A percentile compares a stretch with the other conserved stretches of the same genome.
Evolutionary conservation across 768 basidiomycete genomes (phyloP).

Genomic region (Boletus sp.): DNA sequence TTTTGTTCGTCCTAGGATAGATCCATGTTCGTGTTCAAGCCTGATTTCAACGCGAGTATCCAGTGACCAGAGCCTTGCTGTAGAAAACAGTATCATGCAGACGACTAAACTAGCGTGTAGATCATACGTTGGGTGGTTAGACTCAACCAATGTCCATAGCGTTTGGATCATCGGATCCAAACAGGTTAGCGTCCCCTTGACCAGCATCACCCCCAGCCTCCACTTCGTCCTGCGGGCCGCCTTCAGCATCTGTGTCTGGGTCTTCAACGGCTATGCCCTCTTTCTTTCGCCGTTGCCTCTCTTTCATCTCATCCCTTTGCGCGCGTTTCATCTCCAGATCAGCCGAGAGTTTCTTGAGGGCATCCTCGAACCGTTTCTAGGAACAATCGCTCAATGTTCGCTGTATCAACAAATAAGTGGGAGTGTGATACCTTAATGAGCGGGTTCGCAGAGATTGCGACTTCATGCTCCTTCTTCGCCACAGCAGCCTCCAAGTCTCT

Average conservation of each 20-base stretch:
- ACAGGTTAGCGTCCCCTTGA: slow-evolving; percentile 33
- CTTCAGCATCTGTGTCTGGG: slow-evolving; percentile 40
- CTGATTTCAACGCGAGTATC: background rate
- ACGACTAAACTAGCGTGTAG: background rate
- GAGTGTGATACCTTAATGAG: slow-evolving; percentile 64
- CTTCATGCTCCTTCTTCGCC: slow-evolving; percentile 78
- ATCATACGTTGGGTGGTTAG: background rate
- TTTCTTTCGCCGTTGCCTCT: slow-evolving; percentile 67
- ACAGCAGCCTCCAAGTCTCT: slow-evolving; percentile 86
- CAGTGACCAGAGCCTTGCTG: background rate
- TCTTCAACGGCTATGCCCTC: slow-evolving; percentile 52
- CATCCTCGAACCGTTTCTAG: slow-evolving; percentile 92
- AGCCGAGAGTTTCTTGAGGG: slow-evolving; percentile 78
- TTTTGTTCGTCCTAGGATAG: background rate
- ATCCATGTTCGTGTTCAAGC: background rate
- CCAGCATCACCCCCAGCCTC: slow-evolving; percentile 23
- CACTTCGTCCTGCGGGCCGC: slow-evolving; percentile 36
- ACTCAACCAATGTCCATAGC: slow-evolving; percentile 33
- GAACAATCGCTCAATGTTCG: background rate
- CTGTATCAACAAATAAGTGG: background rate
- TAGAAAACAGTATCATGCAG: background rate
- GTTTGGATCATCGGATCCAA: slow-evolving; percentile 47
- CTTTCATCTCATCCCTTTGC: slow-evolving; percentile 77
- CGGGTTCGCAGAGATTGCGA: slow-evolving; percentile 79
- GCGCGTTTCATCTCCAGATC: slow-evolving; percentile 83